phyloP scores from a whole-genome alignment of 306 rosid species.

The Castanopsis chinensis region DNA sequence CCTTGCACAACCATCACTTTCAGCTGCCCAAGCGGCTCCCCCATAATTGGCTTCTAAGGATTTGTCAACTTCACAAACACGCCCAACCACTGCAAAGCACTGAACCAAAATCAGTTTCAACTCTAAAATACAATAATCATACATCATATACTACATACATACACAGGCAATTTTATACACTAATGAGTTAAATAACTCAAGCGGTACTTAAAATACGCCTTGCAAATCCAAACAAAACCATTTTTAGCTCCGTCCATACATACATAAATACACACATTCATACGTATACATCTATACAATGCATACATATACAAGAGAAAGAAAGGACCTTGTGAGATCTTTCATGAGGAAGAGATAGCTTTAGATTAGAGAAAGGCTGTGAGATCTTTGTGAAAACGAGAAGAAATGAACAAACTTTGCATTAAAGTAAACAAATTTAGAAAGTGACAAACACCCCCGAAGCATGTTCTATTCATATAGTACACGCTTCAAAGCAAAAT shows the following conservation, averaged over 20 bases:
- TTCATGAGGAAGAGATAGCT: neutral
- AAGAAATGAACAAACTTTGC: neutral
- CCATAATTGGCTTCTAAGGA: slow-evolving; percentile 42
- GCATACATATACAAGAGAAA: neutral
- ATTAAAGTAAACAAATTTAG: neutral
- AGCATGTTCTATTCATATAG: slow-evolving; percentile 1
- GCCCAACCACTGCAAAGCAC: slow-evolving; percentile 8
- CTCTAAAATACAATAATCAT: neutral
- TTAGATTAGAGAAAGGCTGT: neutral
- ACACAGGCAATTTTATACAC: too few species aligned
- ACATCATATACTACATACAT: neutral
- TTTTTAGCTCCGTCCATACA: neutral
- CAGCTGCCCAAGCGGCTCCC: slow-evolving; percentile 61
- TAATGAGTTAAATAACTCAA: neutral
- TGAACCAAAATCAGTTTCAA: neutral
- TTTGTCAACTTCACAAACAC: slow-evolving; percentile 9
- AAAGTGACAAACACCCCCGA: slow-evolving; percentile 1
- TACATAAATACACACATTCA: neutral
- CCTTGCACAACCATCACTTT: slow-evolving; percentile 84
- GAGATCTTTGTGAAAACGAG: neutral
- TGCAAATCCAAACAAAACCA: neutral
- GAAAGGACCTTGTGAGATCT: neutral
- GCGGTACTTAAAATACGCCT: neutral
- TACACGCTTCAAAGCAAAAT: neutral
- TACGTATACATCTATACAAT: neutral